Evolutionary conservation across 2,329 filamentous ascomycete genomes (phyloP).

Genomic region (Orbilia ellipsospora): DNA sequence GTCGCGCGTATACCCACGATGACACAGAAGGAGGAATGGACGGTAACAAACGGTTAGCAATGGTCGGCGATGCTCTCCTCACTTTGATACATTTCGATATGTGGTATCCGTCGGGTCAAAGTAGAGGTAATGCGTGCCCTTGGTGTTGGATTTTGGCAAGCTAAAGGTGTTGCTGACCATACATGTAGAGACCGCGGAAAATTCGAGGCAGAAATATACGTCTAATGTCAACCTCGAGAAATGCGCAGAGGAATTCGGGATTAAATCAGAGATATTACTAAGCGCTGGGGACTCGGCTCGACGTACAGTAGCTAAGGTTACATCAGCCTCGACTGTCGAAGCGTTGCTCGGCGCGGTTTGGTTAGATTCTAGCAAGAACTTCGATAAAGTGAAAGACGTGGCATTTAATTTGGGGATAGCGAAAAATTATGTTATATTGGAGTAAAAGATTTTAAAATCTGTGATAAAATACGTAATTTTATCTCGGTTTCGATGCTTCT

Average conservation of each 20-base stretch:
- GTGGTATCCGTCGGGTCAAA: slow-evolving; percentile 32
- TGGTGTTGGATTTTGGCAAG: background rate
- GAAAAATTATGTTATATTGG: background rate
- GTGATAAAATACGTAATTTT: no score
- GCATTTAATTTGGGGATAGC: slow-evolving; percentile 30
- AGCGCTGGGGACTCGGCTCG: background rate
- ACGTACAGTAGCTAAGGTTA: slow-evolving; percentile 16
- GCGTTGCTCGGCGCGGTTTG: slow-evolving; percentile 42
- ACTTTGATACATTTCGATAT: slow-evolving; percentile 28
- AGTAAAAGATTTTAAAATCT: no score
- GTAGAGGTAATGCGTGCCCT: slow-evolving; percentile 17
- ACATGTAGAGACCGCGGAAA: slow-evolving; percentile 5
- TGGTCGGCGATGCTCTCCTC: slow-evolving; percentile 28
- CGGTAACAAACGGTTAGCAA: slow-evolving; percentile 33
- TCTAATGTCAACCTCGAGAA: slow-evolving; percentile 30
- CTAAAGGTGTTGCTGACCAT: background rate
- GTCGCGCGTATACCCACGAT: slow-evolving; percentile 4
- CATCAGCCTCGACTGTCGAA: slow-evolving; percentile 35
- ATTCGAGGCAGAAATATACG: slow-evolving; percentile 8
- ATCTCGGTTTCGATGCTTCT: no score
- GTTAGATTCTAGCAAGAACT: slow-evolving; percentile 38
- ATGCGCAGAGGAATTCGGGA: slow-evolving; percentile 26
- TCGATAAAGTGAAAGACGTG: slow-evolving; percentile 24
- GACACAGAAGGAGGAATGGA: slow-evolving; percentile 15
- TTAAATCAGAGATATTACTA: slow-evolving; percentile 33